Evolutionary conservation across 78 protist species (phyloP), one percentile per base, ranked within the genome.

Genomic region (Cavenderia fasciculata): DNA sequence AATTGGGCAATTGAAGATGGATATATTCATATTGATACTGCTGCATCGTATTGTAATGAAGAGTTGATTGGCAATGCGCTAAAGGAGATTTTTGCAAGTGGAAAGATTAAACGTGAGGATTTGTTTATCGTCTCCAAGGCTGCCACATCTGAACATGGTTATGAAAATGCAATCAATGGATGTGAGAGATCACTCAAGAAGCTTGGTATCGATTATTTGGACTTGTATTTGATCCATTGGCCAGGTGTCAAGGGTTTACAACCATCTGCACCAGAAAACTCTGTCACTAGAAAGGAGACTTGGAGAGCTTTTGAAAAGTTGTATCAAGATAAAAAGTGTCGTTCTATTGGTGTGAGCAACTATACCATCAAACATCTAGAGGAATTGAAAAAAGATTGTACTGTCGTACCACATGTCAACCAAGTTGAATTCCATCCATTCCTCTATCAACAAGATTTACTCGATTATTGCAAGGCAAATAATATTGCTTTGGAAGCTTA

Each of bases 351-450:
- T 43, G 96, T 90, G 4, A 51, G 75, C 21, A 94, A 94, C 82
- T 94, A 74, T 46, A 57, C 70, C 2, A 56, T 56, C 14, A 18
- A 19, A 21, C 87, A 71, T 52, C 76, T 94, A 21, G 40, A 27
- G 6, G 94, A 90, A 18, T 66, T 94, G 14, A 16, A 54, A 10
- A 11, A 85, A 40, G 0, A 29, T 16, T 43, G 54, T 18, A 34
- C 0, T 16, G 49, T 91, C 2, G n/a, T 3, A 10, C 94, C 94
- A 19, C 63, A 74, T 1, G 94, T 94, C 25, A 94, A 94, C 70
- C 96, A 94, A 74, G 93, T 94, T 25, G 96, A 94, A 66, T 71
- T 87, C 52, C 93, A 87, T 59, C 93, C 93, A 69, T 87, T 76
- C 77, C 74, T 87, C 11, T 75, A 75, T 43, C 85, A 87, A 65